These are phyloP conservation scores for Rosa chinensis DNA, from an alignment of 306 rosid species.

Conservation along the genomic window DNA sequence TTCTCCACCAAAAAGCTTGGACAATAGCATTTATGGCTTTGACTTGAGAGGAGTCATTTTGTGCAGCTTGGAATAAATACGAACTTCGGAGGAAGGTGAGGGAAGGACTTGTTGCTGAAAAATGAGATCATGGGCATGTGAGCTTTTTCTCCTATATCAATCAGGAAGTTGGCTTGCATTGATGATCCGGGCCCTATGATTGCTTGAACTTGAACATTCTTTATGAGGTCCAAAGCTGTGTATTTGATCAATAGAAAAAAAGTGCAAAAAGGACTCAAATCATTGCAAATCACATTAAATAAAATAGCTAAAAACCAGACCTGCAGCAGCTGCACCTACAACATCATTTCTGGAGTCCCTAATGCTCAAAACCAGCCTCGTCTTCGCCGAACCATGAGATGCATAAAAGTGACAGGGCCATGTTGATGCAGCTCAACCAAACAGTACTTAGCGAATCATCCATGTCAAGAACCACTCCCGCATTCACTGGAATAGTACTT, in stretches of 20 bases:
- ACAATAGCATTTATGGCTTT: slow-evolving; percentile 24
- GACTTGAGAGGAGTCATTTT: slow-evolving; percentile 27
- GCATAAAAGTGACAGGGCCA: background rate
- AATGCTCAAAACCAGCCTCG: background rate
- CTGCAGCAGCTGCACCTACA: slow-evolving; percentile 27
- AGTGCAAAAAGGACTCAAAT: background rate
- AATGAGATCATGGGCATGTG: slow-evolving; percentile 39
- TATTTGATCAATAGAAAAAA: background rate
- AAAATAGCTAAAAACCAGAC: background rate
- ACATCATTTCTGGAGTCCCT: slow-evolving; percentile 7
- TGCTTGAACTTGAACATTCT: slow-evolving; percentile 48
- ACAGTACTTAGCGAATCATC: background rate
- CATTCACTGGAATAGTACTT: background rate
- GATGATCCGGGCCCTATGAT: slow-evolving; percentile 34
- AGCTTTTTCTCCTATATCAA: slow-evolving; percentile 28
- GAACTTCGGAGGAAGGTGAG: slow-evolving; percentile 16
- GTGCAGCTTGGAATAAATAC: slow-evolving; percentile 26
- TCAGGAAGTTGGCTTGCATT: slow-evolving; percentile 27
- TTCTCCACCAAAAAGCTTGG: slow-evolving; percentile 30
- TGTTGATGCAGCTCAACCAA: slow-evolving; percentile 3
- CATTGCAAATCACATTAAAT: background rate
- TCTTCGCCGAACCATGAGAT: background rate
- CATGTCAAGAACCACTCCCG: background rate
- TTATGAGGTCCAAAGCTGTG: slow-evolving; percentile 45
- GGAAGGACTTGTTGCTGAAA: slow-evolving; percentile 31